phyloP scores from a whole-genome alignment of 106 monocot genomes.

The Allium sativum region DNA sequence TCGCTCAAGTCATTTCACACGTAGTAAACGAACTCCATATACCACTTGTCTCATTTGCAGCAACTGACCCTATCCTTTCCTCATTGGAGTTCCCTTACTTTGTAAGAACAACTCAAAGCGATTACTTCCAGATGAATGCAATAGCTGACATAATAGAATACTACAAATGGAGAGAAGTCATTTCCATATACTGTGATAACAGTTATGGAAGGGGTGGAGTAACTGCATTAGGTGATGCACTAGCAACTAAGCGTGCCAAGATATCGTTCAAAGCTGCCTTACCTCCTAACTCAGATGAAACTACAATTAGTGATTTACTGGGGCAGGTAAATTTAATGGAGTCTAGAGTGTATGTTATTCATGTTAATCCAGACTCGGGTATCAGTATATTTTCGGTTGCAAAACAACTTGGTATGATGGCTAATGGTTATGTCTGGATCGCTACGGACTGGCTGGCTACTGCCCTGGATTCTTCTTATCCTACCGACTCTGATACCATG shows the following conservation, averaged over 20 bases:
- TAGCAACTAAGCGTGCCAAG: conserved; percentile 32
- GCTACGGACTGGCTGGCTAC: conserved; percentile 75
- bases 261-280: conserved; percentile 71
- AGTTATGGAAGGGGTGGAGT: conserved; percentile 65
- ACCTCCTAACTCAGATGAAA: conserved; percentile 22
- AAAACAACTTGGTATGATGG: conserved; percentile 39
- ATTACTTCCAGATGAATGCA: conserved; percentile 74
- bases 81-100: conserved; percentile 61
- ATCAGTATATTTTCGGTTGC: conserved; percentile 46
- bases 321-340: conserved; percentile 55
- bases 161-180: conserved; percentile 59
- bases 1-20: conserved; percentile 59
- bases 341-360: conserved; percentile 65
- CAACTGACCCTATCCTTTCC: conserved; percentile 60
- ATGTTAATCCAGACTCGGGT: conserved; percentile 78
- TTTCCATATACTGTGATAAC: conserved; percentile 64
- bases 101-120: conserved; percentile 38
- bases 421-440: conserved; percentile 73
- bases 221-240: conserved; percentile 39
- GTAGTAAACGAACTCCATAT: conserved; percentile 58
- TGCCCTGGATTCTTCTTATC: conserved; percentile 32
- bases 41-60: conserved; percentile 69
- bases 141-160: conserved; percentile 40
- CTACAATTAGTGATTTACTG: conserved; percentile 32
- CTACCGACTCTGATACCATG: conserved; percentile 19